Base-by-base conservation (phyloP, 352 stramenopile species). In the Globisporangium acanthophoron region DNA sequence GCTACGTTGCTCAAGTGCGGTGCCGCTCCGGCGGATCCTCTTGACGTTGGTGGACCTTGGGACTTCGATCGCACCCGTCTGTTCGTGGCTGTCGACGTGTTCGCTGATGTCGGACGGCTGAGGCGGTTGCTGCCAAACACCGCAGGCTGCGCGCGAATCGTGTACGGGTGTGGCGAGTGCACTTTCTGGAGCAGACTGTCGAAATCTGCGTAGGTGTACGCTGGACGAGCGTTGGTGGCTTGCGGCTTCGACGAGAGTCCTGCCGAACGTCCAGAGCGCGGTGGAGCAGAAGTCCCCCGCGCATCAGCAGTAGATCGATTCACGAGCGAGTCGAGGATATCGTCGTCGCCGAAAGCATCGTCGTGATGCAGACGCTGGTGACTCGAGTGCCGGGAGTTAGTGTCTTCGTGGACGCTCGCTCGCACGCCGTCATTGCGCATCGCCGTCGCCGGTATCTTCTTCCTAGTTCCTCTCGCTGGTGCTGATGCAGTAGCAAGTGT, bases 271-370 rank as follows among this genome's bases (percentile, higher is more conserved):
- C 16, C 15, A 8, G 40, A 45, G 16, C 40, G 40, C 40, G 9
- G 40, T 9, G 40, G 16, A 20, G 40, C 40, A 46, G 16, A 2
- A 46, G 5, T 11, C 16, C 0, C 18, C 5, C 40, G 40, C 40
- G 16, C 16, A 11, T 21, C 40, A 1, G 16, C 40, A 46, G 16
- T 3, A 18, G 40, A 20, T 15, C 61, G 31, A 1, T 61, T 58
- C 1, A 78, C 62, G 9, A 76, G 59, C 13, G 71, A 78, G 49
- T 83, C 67, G 37, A 80, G 63, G 58, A 78, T 69, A 27, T 80
- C 64, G 44, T 78, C 77, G 4, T 64, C 41, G 12, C 59, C 37
- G 20, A 47, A 52, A 3, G 13, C 13, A 37, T 49, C 6, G 39
- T 33, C 12, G 16, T 37, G 20, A 5, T 43, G 20, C 5, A 39